Evolutionary conservation across 345 rosid genomes (phyloP).

Genomic region (Melastoma malabathricum): DNA sequence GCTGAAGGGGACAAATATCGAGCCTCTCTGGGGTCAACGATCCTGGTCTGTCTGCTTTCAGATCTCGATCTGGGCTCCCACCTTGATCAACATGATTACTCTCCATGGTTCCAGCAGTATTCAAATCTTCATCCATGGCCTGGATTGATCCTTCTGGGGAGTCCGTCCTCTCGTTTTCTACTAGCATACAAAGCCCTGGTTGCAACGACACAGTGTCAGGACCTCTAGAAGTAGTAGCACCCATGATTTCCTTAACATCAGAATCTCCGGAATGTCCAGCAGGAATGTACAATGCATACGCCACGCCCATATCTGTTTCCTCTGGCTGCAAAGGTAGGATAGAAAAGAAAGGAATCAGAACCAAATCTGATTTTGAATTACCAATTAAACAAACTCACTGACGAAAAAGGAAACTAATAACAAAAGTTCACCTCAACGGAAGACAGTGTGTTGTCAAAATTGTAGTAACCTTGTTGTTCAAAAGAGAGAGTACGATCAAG

Average conservation of each 20-base stretch:
- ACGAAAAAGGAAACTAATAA: neutral
- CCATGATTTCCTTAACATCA: slow-evolving; percentile 29
- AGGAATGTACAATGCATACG: slow-evolving; percentile 30
- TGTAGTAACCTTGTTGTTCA: slow-evolving; percentile 44
- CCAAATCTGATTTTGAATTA: too few species aligned
- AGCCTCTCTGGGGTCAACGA: slow-evolving; percentile 17
- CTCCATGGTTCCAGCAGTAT: slow-evolving; percentile 29
- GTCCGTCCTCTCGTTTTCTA: slow-evolving; percentile 12
- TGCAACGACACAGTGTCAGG: slow-evolving; percentile 30
- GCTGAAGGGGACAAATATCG: slow-evolving; percentile 8
- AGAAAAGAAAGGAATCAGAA: too few species aligned
- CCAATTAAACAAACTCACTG: too few species aligned
- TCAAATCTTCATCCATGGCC: slow-evolving; percentile 42
- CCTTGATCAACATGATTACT: slow-evolving; percentile 11
- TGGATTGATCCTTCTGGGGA: slow-evolving; percentile 27
- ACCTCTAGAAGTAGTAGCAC: slow-evolving; percentile 4
- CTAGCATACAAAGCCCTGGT: slow-evolving; percentile 26
- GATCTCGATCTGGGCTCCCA: slow-evolving; percentile 8
- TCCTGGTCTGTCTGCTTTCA: slow-evolving; percentile 10
- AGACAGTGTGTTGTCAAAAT: slow-evolving; percentile 31
- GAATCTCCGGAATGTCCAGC: slow-evolving; percentile 39
- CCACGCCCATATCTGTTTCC: slow-evolving; percentile 36
- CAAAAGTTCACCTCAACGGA: slow-evolving; percentile 48
- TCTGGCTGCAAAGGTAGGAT: slow-evolving; percentile 21
- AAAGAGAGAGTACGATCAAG: slow-evolving; percentile 52